These are phyloP conservation scores for Penicillium expansum DNA, from an alignment of 2,329 filamentous ascomycete genomes.

Conservation along the genomic window DNA sequence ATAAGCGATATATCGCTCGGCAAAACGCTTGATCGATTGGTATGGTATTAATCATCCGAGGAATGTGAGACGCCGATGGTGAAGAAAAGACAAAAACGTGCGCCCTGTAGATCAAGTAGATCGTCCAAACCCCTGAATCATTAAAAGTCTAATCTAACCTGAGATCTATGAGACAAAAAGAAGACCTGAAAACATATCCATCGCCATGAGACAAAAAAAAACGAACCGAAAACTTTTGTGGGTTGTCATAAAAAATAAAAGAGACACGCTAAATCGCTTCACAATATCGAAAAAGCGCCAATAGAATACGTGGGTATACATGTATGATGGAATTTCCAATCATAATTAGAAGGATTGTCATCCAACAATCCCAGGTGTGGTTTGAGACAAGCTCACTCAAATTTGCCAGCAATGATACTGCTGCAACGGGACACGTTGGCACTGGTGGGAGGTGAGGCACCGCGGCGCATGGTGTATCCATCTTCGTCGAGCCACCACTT, in stretches of 20 bases:
- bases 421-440: slow-evolving; percentile 37
- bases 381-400: slow-evolving; percentile 17
- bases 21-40: background rate
- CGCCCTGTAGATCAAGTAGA: slow-evolving; percentile 9
- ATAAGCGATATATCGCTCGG: background rate
- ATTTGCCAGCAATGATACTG: slow-evolving; percentile 33
- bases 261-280: slow-evolving; percentile 22
- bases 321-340: slow-evolving; percentile 8
- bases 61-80: background rate
- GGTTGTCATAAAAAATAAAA: slow-evolving; percentile 3
- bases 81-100: slow-evolving; percentile 4
- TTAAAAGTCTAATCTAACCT: slow-evolving; percentile 10
- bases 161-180: slow-evolving; percentile 3
- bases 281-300: slow-evolving; percentile 15
- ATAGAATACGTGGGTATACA: slow-evolving; percentile 1
- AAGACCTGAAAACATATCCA: background rate
- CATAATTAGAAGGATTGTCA: background rate
- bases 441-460: slow-evolving; percentile 33
- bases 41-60: background rate
- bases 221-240: slow-evolving; percentile 15
- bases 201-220: background rate
- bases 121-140: background rate
- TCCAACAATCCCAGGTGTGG: background rate
- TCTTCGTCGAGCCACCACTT: slow-evolving; percentile 49
- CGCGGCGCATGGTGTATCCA: slow-evolving; percentile 36